Base-by-base conservation (phyloP, 345 rosid species). In the Gossypium stocksii region DNA sequence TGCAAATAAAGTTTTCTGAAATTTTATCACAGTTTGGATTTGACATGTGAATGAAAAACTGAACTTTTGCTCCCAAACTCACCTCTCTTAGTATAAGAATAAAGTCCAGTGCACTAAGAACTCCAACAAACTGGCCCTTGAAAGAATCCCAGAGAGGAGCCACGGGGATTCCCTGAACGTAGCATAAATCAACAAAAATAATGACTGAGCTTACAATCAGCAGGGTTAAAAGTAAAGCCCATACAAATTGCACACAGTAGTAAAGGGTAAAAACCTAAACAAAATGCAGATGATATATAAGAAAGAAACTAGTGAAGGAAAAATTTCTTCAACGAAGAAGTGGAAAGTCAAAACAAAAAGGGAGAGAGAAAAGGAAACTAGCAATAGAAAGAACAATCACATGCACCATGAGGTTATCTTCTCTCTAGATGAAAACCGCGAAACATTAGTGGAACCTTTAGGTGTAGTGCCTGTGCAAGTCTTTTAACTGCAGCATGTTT, bases 121-220 rank as follows among this genome's bases (percentile, higher is more conserved):
- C 87, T 64, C 97, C 97, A 80, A 91, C 94, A 84, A 89, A 90
- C 77, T 85, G 87, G 54, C 94, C 88, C 85, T 80, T 83, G 58
- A 72, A 74, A 41, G 77, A 85, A 77, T 91, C 94, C 97, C 97
- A 91, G 0, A 91, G 93, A 80, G 97, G 97, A 85, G 94, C 97
- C 75, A 85, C 58, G 17, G 97, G 93, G 65, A 91, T 80, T 68
- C 91, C 93, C 97, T 91, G 85, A 73, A 84, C 83, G 49, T 51
- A 77, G 66, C 72, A 64, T 45, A 54, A 77, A 74, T 80, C 49
- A 86, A 77, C 66, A 75, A 72, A 77, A 49, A 70, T 48, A 15
- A 69, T 15, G 67, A 38, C 45, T 46, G 17, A 11, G 53, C 73
- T 66, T 14, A 45, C 3, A 70, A 51, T 63, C 27, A 70, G 61